phyloP scores from a whole-genome alignment of 2,329 filamentous ascomycete species.

The Graphilbum ipis-grandicollis region DNA sequence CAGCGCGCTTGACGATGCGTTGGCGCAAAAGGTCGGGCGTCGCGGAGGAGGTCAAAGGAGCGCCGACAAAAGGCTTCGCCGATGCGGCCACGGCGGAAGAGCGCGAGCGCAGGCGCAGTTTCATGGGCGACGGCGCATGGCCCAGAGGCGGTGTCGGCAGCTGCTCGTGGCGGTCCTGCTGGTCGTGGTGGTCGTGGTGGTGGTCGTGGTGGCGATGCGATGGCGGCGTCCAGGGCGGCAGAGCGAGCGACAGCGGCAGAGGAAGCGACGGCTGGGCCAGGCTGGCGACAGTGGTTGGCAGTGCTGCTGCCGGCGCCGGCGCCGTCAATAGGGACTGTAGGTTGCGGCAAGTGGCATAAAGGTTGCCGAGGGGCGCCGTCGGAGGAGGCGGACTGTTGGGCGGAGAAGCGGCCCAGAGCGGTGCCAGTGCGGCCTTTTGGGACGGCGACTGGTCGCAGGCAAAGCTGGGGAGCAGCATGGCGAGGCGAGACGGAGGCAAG shows the following conservation, averaged over 20 bases:
- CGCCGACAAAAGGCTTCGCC: background rate
- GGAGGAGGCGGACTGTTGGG: constrained; percentile 34
- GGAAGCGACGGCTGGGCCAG: constrained; percentile 9
- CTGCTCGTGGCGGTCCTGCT: constrained; percentile 15
- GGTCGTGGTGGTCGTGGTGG: constrained; percentile 13
- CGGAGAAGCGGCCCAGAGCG: constrained; percentile 23
- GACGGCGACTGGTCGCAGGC: constrained; percentile 8
- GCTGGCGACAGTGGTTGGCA: too few relatives aligned
- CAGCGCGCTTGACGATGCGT: constrained; percentile 33
- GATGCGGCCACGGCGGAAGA: constrained; percentile 15
- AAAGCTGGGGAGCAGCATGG: constrained; percentile 8
- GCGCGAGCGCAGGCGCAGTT: constrained; percentile 36
- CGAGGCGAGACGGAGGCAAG: background rate
- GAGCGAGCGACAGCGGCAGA: constrained; percentile 11
- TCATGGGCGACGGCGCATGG: constrained; percentile 31
- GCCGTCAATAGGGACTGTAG: constrained; percentile 39
- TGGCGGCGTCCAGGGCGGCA: constrained; percentile 4
- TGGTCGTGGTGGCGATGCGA: constrained; percentile 13
- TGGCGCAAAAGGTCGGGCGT: constrained; percentile 15
- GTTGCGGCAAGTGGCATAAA: constrained; percentile 42
- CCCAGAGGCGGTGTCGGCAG: constrained; percentile 39
- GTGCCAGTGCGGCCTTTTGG: constrained; percentile 1
- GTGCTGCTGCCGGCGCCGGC: constrained; percentile 11
- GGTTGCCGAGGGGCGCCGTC: constrained; percentile 31
- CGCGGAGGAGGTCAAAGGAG: background rate